Conservation (phyloP, 345 rosid genomes). For the Leavenworthia alabamica region DNA sequence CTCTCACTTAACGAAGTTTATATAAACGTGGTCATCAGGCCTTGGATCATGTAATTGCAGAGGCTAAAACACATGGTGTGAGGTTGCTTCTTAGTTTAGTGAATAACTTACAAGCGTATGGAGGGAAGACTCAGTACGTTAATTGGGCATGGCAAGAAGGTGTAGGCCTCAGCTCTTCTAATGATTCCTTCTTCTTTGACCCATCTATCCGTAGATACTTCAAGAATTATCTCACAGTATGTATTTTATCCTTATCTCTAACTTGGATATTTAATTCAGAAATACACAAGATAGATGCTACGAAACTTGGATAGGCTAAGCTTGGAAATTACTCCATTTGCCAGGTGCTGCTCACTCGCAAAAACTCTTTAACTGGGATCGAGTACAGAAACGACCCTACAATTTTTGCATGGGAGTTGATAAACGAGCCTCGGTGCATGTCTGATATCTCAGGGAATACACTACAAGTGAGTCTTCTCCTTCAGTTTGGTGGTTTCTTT, state of each 20-base stretch:
- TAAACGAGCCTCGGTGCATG: slow-evolving; percentile 92
- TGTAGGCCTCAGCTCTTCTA: slow-evolving; percentile 78
- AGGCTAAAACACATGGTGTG: slow-evolving; percentile 62
- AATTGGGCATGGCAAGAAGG: slow-evolving; percentile 99
- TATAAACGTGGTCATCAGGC: slow-evolving; percentile 63
- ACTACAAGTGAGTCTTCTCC: slow-evolving; percentile 66
- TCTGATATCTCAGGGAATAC: slow-evolving; percentile 90
- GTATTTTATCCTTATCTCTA: neutral
- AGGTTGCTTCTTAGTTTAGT: slow-evolving; percentile 83
- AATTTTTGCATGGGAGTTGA: slow-evolving; percentile 93
- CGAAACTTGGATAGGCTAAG: neutral
- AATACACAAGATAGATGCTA: neutral
- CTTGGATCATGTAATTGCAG: slow-evolving; percentile 85
- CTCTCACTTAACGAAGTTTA: neutral
- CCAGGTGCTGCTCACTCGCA: slow-evolving; percentile 75
- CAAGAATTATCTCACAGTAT: slow-evolving; percentile 68
- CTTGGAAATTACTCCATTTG: slow-evolving; percentile 5
- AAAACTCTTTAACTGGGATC: slow-evolving; percentile 77
- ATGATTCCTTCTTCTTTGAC: slow-evolving; percentile 95
- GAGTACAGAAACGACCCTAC: slow-evolving; percentile 87
- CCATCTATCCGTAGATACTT: slow-evolving; percentile 84
- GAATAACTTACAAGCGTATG: slow-evolving; percentile 80
- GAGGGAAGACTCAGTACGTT: slow-evolving; percentile 93
- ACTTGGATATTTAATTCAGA: neutral
- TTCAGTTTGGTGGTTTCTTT: neutral